Conservation (phyloP, 345 rosid genomes). For the Gossypium ekmanianum region DNA sequence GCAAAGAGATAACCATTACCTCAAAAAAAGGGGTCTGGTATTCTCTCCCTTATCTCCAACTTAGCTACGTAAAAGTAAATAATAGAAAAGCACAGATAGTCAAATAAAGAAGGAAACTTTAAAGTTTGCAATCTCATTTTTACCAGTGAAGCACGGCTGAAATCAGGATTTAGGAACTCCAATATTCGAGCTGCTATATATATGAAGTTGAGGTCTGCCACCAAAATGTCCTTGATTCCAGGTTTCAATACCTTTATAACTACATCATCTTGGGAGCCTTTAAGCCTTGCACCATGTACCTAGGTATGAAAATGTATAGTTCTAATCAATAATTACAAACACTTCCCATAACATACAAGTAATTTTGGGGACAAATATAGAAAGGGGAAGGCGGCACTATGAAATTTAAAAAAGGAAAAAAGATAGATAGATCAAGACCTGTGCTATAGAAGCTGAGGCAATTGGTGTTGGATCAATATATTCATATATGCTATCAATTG, state of each 20-base stretch:
- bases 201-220: constrained; percentile 91
- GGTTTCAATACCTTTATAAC: constrained; percentile 95
- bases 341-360: not conserved
- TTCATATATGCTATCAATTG: constrained; percentile 75
- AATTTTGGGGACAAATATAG: constrained; percentile 9
- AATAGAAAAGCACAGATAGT: not conserved
- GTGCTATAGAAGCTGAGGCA: constrained; percentile 98
- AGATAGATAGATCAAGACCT: constrained; percentile 36
- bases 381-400: not conserved
- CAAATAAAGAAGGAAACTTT: not conserved
- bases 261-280: constrained; percentile 80
- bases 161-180: constrained; percentile 87
- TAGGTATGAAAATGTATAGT: constrained; percentile 24
- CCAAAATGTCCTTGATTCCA: constrained; percentile 81
- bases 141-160: constrained; percentile 92
- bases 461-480: constrained; percentile 83
- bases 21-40: not conserved
- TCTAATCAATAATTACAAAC: constrained; percentile 13
- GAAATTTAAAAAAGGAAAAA: not conserved
- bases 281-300: constrained; percentile 95
- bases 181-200: constrained; percentile 81
- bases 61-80: not conserved
- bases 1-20: not conserved
- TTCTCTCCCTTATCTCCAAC: not conserved
- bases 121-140: constrained; percentile 1